Percentiles rank a stretch among this genome's conserved stretches.
These are phyloP conservation scores for Aspergillus sp. DNA, from an alignment of 2,329 filamentous ascomycete species.

Conservation along the genomic window DNA sequence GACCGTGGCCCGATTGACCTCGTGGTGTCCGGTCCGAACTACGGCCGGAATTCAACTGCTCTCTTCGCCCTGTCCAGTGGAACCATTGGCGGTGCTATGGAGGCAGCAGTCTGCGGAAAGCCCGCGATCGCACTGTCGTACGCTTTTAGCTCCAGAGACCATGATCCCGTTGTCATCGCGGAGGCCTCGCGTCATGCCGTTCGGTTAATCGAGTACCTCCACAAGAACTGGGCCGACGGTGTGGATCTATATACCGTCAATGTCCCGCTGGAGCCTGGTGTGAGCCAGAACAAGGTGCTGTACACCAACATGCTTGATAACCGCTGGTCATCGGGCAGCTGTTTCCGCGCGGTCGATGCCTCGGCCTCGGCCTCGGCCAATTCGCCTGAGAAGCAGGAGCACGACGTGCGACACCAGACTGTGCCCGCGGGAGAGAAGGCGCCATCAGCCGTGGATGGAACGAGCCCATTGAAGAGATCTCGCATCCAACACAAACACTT, in stretches of 20 bases:
- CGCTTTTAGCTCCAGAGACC: conserved; percentile 83
- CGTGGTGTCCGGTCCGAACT: conserved; percentile 79
- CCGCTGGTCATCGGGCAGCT: conserved; percentile 80
- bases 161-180: conserved; percentile 78
- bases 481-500: conserved; percentile 80
- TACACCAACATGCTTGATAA: conserved; percentile 90
- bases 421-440: too few relatives aligned
- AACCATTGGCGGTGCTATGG: conserved; percentile 74
- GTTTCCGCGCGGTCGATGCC: conserved; percentile 76
- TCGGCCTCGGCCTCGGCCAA: conserved; percentile 62
- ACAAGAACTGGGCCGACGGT: conserved; percentile 69
- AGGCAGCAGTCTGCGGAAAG: conserved; percentile 70
- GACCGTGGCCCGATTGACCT: conserved; percentile 72
- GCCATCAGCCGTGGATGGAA: conserved; percentile 45
- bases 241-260: conserved; percentile 91
- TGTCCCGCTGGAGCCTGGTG: conserved; percentile 77
- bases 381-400: conserved; percentile 67
- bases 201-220: conserved; percentile 75
- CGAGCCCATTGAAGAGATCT: conserved; percentile 34
- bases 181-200: conserved; percentile 75
- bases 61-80: conserved; percentile 77
- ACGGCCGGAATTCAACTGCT: conserved; percentile 78
- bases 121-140: conserved; percentile 82
- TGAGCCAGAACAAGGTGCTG: conserved; percentile 71
- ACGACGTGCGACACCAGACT: conserved; percentile 65